Evolutionary conservation across 2,329 filamentous ascomycete species (phyloP), one percentile per base, ranked within the genome.

Genomic region (Scytalidium lignicola): DNA sequence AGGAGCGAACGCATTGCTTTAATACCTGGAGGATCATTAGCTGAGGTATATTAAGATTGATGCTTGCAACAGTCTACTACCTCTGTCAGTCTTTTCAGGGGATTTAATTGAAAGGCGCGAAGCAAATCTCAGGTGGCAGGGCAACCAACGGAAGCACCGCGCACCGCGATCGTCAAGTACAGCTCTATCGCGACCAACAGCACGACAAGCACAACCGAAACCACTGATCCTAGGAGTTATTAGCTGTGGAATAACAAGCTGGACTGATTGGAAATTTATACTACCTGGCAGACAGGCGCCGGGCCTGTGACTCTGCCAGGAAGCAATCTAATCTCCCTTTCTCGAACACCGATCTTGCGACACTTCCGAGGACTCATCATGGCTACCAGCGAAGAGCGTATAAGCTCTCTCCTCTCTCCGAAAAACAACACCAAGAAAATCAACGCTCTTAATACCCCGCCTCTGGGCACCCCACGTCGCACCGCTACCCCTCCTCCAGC

Each of bases 381-480:
- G 62, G 59, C 52, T 23, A 50, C 52, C 42, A 58, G 44, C 48
- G 61, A 62, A 39, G 62, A 63, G 41, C 26, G 48, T 8, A 53
- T 53, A 46, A 53, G 46, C 51, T 58, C 61, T 29, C 43, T 46
- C n/a, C 56, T 55, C 17, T 52, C 58, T 41, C 53, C 55, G 32
- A 47, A 54, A 39, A 53, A 58, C 48, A 55, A 58, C 28, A 55
- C 45, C 41, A 59, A 58, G 29, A 49, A 55, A 21, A 48, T 56
- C 43, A 57, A 58, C 52, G 45, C 57, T 22, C 44, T 61, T 21
- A 61, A 60, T 50, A 62, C 58, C 40, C 58, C 60, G 18, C 57
- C 58, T 47, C 57, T 62, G 41, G 53, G 49, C 18, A 60, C 61
- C 40, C 56, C 62, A 61, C 61, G 60, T 53, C 60, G 58, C 58